A percentile compares a stretch with the other conserved stretches of the same genome.
Conservation (phyloP, 768 basidiomycete species). For the Lentinula detonsa region DNA sequence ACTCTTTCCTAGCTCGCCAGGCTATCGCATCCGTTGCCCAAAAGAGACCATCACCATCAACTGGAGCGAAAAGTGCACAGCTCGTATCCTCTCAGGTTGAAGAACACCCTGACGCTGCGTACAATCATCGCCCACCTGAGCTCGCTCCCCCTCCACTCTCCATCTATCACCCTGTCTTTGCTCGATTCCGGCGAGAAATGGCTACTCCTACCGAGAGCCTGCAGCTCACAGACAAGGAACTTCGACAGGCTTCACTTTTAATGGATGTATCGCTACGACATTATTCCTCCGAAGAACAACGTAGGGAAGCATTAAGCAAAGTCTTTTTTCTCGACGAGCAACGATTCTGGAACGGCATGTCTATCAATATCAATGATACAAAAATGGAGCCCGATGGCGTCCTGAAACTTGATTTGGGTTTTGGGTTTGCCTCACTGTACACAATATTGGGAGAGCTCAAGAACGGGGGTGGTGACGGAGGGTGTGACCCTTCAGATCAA, state of each 20-base stretch:
- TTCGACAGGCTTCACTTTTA: background rate
- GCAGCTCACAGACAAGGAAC: background rate
- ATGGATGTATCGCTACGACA: background rate
- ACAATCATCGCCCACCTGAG: slow-evolving; percentile 8
- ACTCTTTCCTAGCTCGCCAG: background rate
- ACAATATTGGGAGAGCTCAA: background rate
- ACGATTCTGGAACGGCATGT: no score
- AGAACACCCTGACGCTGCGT: slow-evolving; percentile 4
- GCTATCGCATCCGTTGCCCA: background rate
- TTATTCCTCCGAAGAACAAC: background rate
- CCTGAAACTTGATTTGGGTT: no score
- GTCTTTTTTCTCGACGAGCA: no score
- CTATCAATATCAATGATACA: no score
- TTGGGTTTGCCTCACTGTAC: no score
- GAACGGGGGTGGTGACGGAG: background rate
- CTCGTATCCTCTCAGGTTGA: background rate
- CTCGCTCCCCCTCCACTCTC: slow-evolving; percentile 8
- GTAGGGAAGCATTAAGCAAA: no score
- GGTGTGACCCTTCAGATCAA: background rate
- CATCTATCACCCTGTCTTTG: slow-evolving; percentile 11
- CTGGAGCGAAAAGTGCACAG: background rate
- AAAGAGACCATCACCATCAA: background rate
- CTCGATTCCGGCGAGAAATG: background rate
- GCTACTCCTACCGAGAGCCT: background rate
- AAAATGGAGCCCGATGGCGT: no score